Base-by-base conservation (phyloP, 1,284 basidiomycete genomes). In the Cryptococcus neoformans region DNA sequence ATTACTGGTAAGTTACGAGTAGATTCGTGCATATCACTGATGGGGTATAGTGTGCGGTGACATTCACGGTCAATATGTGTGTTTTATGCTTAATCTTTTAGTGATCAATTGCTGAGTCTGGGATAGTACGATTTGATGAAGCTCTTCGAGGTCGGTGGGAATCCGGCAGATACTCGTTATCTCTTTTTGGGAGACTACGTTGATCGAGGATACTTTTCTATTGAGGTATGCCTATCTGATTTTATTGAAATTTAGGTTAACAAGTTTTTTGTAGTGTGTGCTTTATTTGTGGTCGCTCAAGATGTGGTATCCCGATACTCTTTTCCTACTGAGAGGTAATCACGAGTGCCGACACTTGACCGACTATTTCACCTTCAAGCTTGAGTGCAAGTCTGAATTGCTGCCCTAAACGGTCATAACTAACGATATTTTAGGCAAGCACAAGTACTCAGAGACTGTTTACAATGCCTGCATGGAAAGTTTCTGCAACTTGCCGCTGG, bases 101-200 rank as follows among this genome's bases (percentile, higher is more conserved):
- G 37, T 39, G 14, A 58, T 51, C 5, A 12, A 34, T 9, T 47
- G 10, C 54, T 7, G 37, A 60, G 50, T 16, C 17, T n/a, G 39
- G 21, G 0, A 1, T 68, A 92, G 92, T 96, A 93, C 74, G 93
- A 99, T 78, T 83, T 99, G 60, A 94, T 99, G 89, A 98, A 98
- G 77, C 83, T 98, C 46, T 95, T 99, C 69, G 95, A 98, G 79
- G 89, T 98, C 51, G 95, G 95, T 44, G 95, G 95, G 9, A 87
- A 87, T 68, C 83, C 92, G 28, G 90, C 91, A 44, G 88, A 95
- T 57, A 97, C 89, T 58, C 85, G 87, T 44, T 99, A 99, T 80
- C 83, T 99, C 49, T 99, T 99, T 80, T 82, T 99, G 35, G 95
- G 95, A 51, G 95, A 99, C 78, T 99, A 99, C 75, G 95, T 99